Percentiles rank a stretch among this genome's conserved stretches.
phyloP scores from a whole-genome alignment of 164 flowering plant genomes.

The grape (Vitis vinifera) region DNA sequence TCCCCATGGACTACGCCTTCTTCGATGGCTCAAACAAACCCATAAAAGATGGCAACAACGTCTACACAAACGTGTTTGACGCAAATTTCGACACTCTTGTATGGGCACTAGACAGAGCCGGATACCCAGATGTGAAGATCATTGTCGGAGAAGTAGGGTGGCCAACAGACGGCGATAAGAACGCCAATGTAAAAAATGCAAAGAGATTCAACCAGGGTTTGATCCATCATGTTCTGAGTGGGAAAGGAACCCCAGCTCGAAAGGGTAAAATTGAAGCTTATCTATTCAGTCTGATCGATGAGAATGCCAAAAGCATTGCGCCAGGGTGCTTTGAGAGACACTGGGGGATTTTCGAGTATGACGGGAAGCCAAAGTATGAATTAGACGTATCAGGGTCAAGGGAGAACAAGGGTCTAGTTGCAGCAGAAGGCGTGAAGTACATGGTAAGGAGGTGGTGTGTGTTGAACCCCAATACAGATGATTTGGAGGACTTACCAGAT shows the following conservation, averaged over 20 bases:
- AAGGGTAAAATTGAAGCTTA: slow-evolving; percentile 56
- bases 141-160: slow-evolving; percentile 94
- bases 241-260: slow-evolving; percentile 67
- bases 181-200: slow-evolving; percentile 61
- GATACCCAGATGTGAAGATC: slow-evolving; percentile 65
- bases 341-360: slow-evolving; percentile 91
- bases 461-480: slow-evolving; percentile 30
- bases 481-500: slow-evolving; percentile 32
- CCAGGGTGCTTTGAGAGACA: slow-evolving; percentile 93
- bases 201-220: slow-evolving; percentile 80
- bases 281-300: slow-evolving; percentile 83
- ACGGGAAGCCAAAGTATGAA: slow-evolving; percentile 85
- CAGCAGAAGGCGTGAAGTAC: slow-evolving; percentile 63
- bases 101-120: slow-evolving; percentile 58
- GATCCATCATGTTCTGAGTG: slow-evolving; percentile 51
- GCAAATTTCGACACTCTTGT: slow-evolving; percentile 84
- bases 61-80: slow-evolving; percentile 83
- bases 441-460: slow-evolving; percentile 65
- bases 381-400: slow-evolving; percentile 51
- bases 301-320: slow-evolving; percentile 66
- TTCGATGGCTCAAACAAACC: slow-evolving; percentile 63
- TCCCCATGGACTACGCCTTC: slow-evolving; percentile 88
- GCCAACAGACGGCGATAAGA: slow-evolving; percentile 88
- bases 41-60: slow-evolving; percentile 45
- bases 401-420: slow-evolving; percentile 34